Conservation (phyloP, 345 rosid species). For the Conringia planisiliqua region DNA sequence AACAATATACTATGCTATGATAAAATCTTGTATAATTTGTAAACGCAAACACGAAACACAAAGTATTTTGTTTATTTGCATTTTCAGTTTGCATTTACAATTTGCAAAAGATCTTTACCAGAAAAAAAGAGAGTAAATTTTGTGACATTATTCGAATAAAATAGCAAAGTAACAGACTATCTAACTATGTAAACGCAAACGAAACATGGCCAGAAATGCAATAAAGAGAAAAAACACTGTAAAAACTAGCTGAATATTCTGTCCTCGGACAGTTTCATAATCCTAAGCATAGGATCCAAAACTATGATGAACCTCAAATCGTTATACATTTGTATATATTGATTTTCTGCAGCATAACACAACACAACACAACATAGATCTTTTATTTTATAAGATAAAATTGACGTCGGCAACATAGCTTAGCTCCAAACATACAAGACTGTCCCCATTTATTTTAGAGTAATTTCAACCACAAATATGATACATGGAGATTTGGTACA, state of each 20-base stretch:
- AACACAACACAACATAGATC: not conserved
- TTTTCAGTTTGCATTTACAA: not conserved
- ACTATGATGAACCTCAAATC: not conserved
- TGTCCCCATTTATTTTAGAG: not conserved
- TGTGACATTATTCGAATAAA: not conserved
- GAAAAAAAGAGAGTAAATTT: not conserved
- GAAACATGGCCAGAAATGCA: not conserved
- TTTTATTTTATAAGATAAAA: not conserved
- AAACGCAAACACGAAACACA: not conserved
- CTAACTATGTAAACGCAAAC: not conserved
- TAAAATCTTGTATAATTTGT: not conserved
- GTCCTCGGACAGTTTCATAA: not conserved
- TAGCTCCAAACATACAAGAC: not conserved
- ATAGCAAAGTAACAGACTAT: not conserved
- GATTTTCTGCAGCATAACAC: not conserved
- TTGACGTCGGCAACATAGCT: constrained; percentile 22
- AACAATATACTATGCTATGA: not conserved
- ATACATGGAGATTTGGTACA: not conserved
- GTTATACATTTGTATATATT: not conserved
- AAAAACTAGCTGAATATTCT: not conserved
- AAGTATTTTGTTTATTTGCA: not conserved
- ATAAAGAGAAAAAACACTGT: not conserved
- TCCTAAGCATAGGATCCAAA: not conserved
- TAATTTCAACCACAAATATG: not conserved
- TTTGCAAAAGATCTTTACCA: not conserved